Base-by-base conservation (phyloP, 2,329 filamentous ascomycete species). In the Diplodia corticola region DNA sequence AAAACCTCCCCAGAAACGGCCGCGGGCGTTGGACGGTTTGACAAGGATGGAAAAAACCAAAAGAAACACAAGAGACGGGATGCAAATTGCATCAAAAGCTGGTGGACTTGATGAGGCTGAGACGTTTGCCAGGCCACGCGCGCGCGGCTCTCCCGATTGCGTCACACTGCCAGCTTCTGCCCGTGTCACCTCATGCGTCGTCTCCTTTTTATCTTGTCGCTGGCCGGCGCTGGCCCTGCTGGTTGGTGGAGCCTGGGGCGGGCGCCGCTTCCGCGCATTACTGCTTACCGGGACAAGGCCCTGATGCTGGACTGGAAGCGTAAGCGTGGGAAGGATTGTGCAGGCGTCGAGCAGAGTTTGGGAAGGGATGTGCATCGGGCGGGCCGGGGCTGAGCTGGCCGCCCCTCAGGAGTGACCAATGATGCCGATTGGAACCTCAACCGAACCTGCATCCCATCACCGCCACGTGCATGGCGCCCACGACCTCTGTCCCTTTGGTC, bases 211-310 rank as follows among this genome's bases (percentile, higher is more conserved):
- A 13, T 57, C 24, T 7, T 46, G 20, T 48, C 17, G 9, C 6
- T 15, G 17, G 28, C 40, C 15, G 22, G 13, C 28, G 2, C 50
- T 28, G 28, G 30, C 28, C 44, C 12, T 10, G 37, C 22, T 5
- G 44, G 44, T 5, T n/a, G 26, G 57, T 24, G 40, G 28, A 33
- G 57, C 33, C 44, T 61, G 17, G 57, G 35, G 35, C 35, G 5
- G n/a, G 28, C 20, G 57, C 57, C 57, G 44, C 57, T 13, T 13
- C 30, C 57, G 26, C 22, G 57, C 57, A 61, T 49, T 61, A 49
- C 40, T 61, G 40, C 57, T 61, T 61, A 61, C 57, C 57, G 57
- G 40, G 40, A 61, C 57, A 46, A 59, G 55, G 55, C 24, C 33
- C 5, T 30, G 55, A 46, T 20, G 30, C 30, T 35, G 26, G 57